phyloP scores from a whole-genome alignment of 2,329 filamentous ascomycete genomes.

The Arthrobotrys megalospora region DNA sequence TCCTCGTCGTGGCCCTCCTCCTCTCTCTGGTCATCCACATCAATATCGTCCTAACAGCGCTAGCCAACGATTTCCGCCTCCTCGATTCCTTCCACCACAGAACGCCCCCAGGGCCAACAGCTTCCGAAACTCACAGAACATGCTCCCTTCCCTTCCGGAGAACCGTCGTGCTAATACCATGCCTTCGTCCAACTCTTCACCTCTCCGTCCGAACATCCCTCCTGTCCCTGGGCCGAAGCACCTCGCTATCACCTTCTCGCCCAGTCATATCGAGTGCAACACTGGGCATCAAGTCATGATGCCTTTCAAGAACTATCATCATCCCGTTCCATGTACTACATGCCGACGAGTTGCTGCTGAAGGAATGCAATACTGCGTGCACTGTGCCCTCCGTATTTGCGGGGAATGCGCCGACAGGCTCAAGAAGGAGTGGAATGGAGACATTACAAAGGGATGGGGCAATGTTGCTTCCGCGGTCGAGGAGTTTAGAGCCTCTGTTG shows the following conservation, averaged over 20 bases:
- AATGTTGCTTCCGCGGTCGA: slow-evolving; percentile 47
- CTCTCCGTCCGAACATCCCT: slow-evolving; percentile 52
- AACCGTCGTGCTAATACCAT: slow-evolving; percentile 50
- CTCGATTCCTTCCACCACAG: slow-evolving; percentile 34
- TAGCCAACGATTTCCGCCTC: slow-evolving; percentile 50
- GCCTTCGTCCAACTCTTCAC: slow-evolving; percentile 16
- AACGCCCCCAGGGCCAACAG: slow-evolving; percentile 27
- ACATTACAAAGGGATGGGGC: slow-evolving; percentile 59
- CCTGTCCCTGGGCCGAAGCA: slow-evolving; percentile 53
- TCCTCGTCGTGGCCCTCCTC: slow-evolving; percentile 40
- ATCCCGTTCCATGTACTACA: slow-evolving; percentile 54
- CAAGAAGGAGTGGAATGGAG: slow-evolving; percentile 59
- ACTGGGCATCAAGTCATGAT: slow-evolving; percentile 47
- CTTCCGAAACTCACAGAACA: slow-evolving; percentile 38
- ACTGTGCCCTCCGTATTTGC: slow-evolving; percentile 55
- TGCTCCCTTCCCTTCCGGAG: slow-evolving; percentile 56
- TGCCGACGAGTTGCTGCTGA: slow-evolving; percentile 46
- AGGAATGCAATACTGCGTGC: slow-evolving; percentile 56
- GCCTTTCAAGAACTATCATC: slow-evolving; percentile 56
- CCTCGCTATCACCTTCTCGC: slow-evolving; percentile 45
- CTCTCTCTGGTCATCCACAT: slow-evolving; percentile 26
- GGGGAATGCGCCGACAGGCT: slow-evolving; percentile 46
- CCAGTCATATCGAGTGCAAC: slow-evolving; percentile 57
- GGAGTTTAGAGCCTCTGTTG: slow-evolving; percentile 47
- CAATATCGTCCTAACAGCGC: slow-evolving; percentile 46